Conservation (phyloP, 768 basidiomycete species). For the Cantharellus anzutake region DNA sequence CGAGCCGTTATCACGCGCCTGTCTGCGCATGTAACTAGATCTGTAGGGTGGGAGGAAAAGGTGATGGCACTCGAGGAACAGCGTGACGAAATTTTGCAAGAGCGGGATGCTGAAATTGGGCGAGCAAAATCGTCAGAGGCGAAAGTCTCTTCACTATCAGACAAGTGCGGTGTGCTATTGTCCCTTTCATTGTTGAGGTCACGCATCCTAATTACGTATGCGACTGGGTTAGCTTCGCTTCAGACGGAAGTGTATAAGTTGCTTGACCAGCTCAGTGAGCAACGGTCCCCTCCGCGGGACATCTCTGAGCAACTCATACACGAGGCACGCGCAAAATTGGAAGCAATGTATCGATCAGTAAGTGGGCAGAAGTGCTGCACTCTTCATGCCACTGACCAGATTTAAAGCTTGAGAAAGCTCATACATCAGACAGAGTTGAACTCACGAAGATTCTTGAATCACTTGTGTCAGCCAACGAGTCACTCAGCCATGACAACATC, state of each 20-base stretch:
- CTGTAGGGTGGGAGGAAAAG: conserved; percentile 49
- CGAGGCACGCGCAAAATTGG: conserved; percentile 44
- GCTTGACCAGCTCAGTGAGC: conserved; percentile 41
- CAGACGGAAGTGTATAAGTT: conserved; percentile 46
- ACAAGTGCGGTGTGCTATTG: conserved; percentile 37
- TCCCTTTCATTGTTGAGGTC: not conserved
- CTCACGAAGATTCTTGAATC: conserved; percentile 55
- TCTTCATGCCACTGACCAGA: too few species aligned
- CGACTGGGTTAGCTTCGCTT: conserved; percentile 34
- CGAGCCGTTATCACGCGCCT: conserved; percentile 45
- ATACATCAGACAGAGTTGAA: conserved; percentile 19
- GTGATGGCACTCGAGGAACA: conserved; percentile 49
- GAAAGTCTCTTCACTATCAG: conserved; percentile 40
- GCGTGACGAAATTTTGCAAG: conserved; percentile 59
- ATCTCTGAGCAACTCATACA: conserved; percentile 46
- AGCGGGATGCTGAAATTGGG: conserved; percentile 50
- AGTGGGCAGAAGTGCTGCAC: conserved; percentile 8
- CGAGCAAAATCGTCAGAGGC: conserved; percentile 50
- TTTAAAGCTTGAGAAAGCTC: conserved; percentile 5
- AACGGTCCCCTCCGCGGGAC: conserved; percentile 38
- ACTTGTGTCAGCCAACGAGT: conserved; percentile 74
- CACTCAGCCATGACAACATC: conserved; percentile 58
- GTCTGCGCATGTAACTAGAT: conserved; percentile 46
- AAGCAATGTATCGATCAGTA: conserved; percentile 40
- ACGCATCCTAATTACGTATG: not conserved